Evolutionary conservation across 148 eudicot species (phyloP).

Genomic region (Vaccinium darrowii): DNA sequence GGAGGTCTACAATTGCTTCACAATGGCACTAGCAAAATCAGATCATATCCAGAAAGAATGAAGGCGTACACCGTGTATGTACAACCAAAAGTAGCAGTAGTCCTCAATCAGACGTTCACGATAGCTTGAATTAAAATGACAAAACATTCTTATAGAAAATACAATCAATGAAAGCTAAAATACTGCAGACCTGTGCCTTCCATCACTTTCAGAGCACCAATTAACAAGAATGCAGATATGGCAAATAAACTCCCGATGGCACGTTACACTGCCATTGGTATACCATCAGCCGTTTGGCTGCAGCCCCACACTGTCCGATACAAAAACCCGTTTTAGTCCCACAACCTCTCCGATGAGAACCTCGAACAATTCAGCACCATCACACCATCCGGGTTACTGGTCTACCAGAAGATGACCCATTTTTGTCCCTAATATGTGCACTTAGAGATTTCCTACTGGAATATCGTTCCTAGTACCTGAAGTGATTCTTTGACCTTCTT

Average conservation of each 20-base stretch:
- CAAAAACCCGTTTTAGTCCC: slow-evolving; percentile 22
- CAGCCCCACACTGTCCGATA: slow-evolving; percentile 32
- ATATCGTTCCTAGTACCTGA: slow-evolving; percentile 20
- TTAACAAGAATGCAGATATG: slow-evolving; percentile 36
- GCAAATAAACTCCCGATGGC: slow-evolving; percentile 27
- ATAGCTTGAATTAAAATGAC: slow-evolving; percentile 1
- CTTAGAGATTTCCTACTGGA: slow-evolving; percentile 22
- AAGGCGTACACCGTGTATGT: neutral
- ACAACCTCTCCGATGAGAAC: slow-evolving; percentile 24
- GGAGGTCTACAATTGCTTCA: neutral
- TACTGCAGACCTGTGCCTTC: neutral
- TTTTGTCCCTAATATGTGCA: slow-evolving; percentile 22
- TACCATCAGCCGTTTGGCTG: slow-evolving; percentile 26
- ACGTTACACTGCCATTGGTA: slow-evolving; percentile 22
- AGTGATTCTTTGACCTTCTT: slow-evolving; percentile 17
- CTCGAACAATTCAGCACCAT: slow-evolving; percentile 31
- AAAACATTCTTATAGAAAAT: neutral
- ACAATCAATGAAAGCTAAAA: neutral
- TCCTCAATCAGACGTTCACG: neutral
- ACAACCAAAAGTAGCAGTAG: slow-evolving; percentile 4
- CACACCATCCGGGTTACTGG: slow-evolving; percentile 36
- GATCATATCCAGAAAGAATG: neutral
- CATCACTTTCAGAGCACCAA: slow-evolving; percentile 30
- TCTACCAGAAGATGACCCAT: slow-evolving; percentile 24
- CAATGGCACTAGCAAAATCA: neutral